phyloP scores from a whole-genome alignment of 441 rosid genomes.

The Biscutella laevigata region DNA sequence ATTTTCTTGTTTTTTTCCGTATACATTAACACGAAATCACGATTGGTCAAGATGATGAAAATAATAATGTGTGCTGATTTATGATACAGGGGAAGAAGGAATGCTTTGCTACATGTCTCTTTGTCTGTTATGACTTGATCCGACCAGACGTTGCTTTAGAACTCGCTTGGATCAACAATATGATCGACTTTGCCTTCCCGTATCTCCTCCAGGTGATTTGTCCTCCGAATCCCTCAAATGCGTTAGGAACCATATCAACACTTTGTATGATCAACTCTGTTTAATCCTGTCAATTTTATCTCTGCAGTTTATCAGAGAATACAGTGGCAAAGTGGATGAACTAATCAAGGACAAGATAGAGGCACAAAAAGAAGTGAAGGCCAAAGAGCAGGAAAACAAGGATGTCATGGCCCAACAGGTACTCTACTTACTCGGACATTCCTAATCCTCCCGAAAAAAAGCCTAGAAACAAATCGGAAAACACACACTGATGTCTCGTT shows the following conservation, averaged over 20 bases:
- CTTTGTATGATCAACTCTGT: too few species aligned
- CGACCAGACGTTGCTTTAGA: constrained; percentile 85
- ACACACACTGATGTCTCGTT: not conserved
- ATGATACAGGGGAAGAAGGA: constrained; percentile 79
- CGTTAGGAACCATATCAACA: not conserved
- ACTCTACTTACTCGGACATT: too few species aligned
- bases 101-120: constrained; percentile 94
- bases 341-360: constrained; percentile 80
- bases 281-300: not conserved
- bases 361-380: constrained; percentile 63
- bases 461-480: too few species aligned
- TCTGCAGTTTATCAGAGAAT: constrained; percentile 83
- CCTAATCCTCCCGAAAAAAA: too few species aligned
- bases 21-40: not conserved
- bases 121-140: constrained; percentile 87
- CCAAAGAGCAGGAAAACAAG: constrained; percentile 88
- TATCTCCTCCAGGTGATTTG: constrained; percentile 70
- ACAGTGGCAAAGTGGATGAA: constrained; percentile 89
- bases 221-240: not conserved
- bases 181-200: constrained; percentile 96
- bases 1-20: too few species aligned
- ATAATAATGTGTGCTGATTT: not conserved
- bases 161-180: constrained; percentile 88
- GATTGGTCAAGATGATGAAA: not conserved
- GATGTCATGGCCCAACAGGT: constrained; percentile 93